Conservation (phyloP, 345 rosid genomes). For the Camelina neglecta region DNA sequence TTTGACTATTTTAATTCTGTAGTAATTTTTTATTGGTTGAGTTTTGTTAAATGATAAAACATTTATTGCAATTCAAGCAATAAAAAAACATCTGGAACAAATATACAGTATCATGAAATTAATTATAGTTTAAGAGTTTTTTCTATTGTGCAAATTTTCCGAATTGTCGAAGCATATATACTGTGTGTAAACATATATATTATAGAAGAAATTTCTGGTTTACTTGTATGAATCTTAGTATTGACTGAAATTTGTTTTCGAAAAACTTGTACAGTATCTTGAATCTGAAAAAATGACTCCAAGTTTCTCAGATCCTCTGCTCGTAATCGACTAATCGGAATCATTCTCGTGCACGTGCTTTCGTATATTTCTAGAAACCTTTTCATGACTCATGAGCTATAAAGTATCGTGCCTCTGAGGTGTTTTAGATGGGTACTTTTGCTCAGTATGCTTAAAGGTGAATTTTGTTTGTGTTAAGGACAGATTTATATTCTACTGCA, state of each 20-base stretch:
- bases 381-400: neutral
- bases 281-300: constrained; percentile 10
- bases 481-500: neutral
- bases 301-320: neutral
- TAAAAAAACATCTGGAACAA: no score
- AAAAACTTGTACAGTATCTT: constrained; percentile 3
- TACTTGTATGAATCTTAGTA: neutral
- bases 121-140: no score
- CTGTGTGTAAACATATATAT: no score
- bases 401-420: neutral
- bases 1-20: no score
- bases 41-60: no score
- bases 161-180: no score
- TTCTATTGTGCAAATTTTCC: no score
- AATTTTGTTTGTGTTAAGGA: neutral
- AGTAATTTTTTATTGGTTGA: no score
- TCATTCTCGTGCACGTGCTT: neutral
- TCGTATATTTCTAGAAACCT: neutral
- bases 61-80: no score
- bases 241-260: neutral
- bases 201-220: no score
- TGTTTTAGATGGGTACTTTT: constrained; percentile 15
- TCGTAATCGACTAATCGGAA: neutral
- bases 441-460: neutral
- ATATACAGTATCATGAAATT: no score